These are phyloP conservation scores for Spergularia azorica DNA, from an alignment of 179 eudicot species.

Conservation along the genomic window DNA sequence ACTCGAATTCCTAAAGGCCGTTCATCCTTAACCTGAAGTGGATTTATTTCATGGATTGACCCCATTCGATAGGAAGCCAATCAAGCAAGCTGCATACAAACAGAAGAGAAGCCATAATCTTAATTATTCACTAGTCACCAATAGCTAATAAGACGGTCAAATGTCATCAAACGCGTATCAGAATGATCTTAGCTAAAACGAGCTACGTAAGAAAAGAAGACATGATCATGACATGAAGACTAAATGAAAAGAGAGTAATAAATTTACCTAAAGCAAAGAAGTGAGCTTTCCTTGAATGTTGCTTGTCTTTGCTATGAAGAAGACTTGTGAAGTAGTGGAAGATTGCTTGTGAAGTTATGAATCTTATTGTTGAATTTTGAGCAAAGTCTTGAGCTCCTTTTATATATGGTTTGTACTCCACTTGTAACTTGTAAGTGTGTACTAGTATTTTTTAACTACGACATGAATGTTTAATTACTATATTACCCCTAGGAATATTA, in stretches of 20 bases:
- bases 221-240: too few relatives aligned
- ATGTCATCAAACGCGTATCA: neutral
- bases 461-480: neutral
- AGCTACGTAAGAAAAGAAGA: too few relatives aligned
- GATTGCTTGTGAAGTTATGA: neutral
- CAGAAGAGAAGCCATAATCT: slow-evolving; percentile 11
- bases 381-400: neutral
- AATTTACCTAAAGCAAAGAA: too few relatives aligned
- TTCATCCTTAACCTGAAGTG: slow-evolving; percentile 29
- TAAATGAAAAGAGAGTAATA: neutral
- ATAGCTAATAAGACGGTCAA: too few relatives aligned
- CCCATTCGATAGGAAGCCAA: slow-evolving; percentile 42
- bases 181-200: neutral
- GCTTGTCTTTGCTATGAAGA: too few relatives aligned
- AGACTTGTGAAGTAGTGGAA: too few relatives aligned
- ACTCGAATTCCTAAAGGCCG: slow-evolving; percentile 60
- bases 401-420: too few relatives aligned
- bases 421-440: neutral
- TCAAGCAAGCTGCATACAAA: slow-evolving; percentile 32
- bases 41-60: slow-evolving; percentile 34
- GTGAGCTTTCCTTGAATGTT: too few relatives aligned
- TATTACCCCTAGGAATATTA: neutral
- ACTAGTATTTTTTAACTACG: neutral
- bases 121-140: too few relatives aligned
- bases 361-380: neutral